Conservation (phyloP, 306 rosid genomes). For the Fragaria ananassa region DNA sequence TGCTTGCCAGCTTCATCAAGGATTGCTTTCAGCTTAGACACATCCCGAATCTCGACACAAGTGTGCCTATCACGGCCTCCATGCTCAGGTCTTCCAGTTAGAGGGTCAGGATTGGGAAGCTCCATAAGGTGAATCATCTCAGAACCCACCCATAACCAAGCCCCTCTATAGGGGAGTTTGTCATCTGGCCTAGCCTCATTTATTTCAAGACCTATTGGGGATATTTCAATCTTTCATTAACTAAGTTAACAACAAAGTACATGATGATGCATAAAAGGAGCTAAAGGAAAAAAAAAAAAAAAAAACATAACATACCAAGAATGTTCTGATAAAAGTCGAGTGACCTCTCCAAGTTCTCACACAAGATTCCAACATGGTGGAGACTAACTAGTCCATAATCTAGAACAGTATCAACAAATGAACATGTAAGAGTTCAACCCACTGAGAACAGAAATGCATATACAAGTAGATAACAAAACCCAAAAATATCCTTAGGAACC, state of each 20-base stretch:
- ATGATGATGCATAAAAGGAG: neutral
- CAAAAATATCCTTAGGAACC: neutral
- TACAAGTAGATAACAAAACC: neutral
- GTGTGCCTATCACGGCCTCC: conserved; percentile 95
- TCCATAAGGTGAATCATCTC: conserved; percentile 98
- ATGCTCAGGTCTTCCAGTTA: conserved; percentile 79
- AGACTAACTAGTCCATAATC: conserved; percentile 78
- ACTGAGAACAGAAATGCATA: neutral
- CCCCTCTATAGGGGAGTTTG: conserved; percentile 94
- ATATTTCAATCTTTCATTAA: neutral
- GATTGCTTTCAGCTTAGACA: conserved; percentile 73
- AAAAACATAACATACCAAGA: conserved; percentile 54
- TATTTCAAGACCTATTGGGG: conserved; percentile 61
- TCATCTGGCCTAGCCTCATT: conserved; percentile 96
- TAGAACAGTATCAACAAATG: conserved; percentile 32
- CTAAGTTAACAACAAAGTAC: neutral
- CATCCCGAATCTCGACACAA: conserved; percentile 72
- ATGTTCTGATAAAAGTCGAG: conserved; percentile 78
- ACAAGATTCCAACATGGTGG: conserved; percentile 90
- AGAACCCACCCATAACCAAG: conserved; percentile 98
- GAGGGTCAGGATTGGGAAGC: conserved; percentile 95
- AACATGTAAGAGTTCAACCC: neutral
- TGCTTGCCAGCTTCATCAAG: conserved; percentile 71
- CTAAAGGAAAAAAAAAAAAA: conserved; percentile 3
- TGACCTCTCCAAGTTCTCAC: conserved; percentile 78